These are phyloP conservation scores for Marasmius tenuissimus DNA, from an alignment of 1,284 basidiomycete species.

Conservation along the genomic window DNA sequence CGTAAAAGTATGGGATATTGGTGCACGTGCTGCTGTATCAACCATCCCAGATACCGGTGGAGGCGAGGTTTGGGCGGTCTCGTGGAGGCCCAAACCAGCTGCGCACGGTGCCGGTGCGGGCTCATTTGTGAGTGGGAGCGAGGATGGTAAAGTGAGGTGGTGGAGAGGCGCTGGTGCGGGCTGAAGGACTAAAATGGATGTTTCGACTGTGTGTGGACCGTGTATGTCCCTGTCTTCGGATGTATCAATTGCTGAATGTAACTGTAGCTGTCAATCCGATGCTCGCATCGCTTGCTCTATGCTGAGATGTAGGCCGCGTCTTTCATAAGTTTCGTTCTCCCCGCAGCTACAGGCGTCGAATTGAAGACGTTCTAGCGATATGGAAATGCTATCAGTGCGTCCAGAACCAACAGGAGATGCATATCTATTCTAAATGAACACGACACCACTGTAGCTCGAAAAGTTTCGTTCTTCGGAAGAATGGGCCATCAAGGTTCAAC, in stretches of 20 bases:
- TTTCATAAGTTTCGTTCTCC: no score
- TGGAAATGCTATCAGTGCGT: no score
- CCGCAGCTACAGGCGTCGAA: no score
- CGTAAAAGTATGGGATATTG: constrained; percentile 87
- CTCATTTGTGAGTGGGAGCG: constrained; percentile 79
- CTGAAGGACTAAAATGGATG: background rate
- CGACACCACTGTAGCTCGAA: no score
- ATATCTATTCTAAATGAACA: no score
- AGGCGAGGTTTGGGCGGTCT: constrained; percentile 84
- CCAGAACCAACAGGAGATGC: no score
- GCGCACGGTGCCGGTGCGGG: constrained; percentile 49
- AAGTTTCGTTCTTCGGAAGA: no score
- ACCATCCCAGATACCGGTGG: constrained; percentile 63
- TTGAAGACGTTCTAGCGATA: no score
- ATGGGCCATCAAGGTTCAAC: no score
- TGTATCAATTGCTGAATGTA: background rate
- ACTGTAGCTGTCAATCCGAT: background rate
- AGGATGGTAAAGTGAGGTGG: constrained; percentile 78
- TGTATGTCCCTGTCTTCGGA: background rate
- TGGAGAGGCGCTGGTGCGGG: constrained; percentile 65
- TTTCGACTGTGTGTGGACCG: background rate
- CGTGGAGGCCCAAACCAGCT: constrained; percentile 72
- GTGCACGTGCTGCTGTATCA: constrained; percentile 73
- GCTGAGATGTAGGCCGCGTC: background rate
- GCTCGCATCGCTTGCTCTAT: background rate